phyloP scores from a whole-genome alignment of 2,329 filamentous ascomycete genomes.

The Fusarium sp. region DNA sequence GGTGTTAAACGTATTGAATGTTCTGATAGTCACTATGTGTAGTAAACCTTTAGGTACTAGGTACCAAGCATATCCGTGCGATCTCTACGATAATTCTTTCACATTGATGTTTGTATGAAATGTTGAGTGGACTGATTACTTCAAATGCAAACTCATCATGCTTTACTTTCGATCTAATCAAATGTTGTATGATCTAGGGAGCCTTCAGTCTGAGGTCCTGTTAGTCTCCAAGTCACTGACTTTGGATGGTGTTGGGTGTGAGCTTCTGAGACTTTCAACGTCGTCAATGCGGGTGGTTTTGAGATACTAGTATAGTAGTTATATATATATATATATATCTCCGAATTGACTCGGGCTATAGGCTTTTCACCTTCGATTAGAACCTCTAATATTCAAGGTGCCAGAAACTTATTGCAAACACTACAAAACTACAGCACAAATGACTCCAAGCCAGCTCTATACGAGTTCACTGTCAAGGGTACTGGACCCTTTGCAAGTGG shows the following conservation, averaged over 20 bases:
- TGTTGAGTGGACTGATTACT: no score
- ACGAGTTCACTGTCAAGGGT: not conserved
- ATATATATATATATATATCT: no score
- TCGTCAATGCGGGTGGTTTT: not conserved
- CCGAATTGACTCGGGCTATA: not conserved
- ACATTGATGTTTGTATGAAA: not conserved
- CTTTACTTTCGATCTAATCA: rapidly evolving
- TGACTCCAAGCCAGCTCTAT: not conserved
- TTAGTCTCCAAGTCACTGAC: not conserved
- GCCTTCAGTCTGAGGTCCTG: not conserved
- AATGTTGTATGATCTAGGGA: rapidly evolving
- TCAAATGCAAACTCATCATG: not conserved
- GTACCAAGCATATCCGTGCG: not conserved
- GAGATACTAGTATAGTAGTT: not conserved
- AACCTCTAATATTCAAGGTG: not conserved
- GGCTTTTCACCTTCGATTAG: not conserved
- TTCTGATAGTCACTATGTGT: no score
- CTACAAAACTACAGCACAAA: not conserved
- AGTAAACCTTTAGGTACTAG: not conserved
- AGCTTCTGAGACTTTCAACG: not conserved
- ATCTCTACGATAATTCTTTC: not conserved
- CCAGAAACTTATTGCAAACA: not conserved
- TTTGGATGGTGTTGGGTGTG: not conserved
- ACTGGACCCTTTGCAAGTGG: not conserved
- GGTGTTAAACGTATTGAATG: no score